Percentiles rank a stretch among this genome's conserved stretches.
Evolutionary conservation across 164 flowering plant genomes (phyloP).

Genomic region (Tetracentron sinense): DNA sequence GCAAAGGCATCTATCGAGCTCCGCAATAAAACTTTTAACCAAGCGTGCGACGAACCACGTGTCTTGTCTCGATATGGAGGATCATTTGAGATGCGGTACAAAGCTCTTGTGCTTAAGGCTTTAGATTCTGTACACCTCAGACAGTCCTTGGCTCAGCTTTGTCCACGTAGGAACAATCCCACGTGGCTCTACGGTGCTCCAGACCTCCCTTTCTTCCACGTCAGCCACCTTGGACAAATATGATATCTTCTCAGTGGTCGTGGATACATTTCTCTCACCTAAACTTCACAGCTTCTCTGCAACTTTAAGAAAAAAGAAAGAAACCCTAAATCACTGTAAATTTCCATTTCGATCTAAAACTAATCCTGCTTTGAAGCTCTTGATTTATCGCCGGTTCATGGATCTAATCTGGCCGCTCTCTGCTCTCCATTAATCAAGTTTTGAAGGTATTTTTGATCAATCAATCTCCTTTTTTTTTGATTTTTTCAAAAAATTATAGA

Average conservation of each 20-base stretch:
- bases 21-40: slow-evolving; percentile 12
- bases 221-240: slow-evolving; percentile 8
- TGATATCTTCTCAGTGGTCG: slow-evolving; percentile 17
- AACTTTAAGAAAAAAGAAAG: neutral
- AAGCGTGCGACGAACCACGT: slow-evolving; percentile 15
- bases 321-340: neutral
- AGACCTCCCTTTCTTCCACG: slow-evolving; percentile 29
- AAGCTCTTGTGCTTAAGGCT: slow-evolving; percentile 17
- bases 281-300: neutral
- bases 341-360: neutral
- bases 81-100: slow-evolving; percentile 24
- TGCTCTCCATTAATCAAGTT: neutral
- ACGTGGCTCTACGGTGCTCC: slow-evolving; percentile 2
- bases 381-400: neutral
- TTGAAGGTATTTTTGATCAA: neutral
- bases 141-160: too few species aligned
- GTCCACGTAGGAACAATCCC: too few species aligned
- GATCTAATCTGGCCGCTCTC: slow-evolving; percentile 6
- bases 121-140: slow-evolving; percentile 31
- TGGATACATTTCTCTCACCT: slow-evolving; percentile 12
- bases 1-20: too few species aligned
- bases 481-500: too few species aligned
- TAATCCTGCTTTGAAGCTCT: neutral
- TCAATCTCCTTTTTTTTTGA: neutral
- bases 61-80: slow-evolving; percentile 7